Evolutionary conservation across 345 rosid species (phyloP), one percentile per base, ranked within the genome.

Genomic region (Eucalyptus victrix): DNA sequence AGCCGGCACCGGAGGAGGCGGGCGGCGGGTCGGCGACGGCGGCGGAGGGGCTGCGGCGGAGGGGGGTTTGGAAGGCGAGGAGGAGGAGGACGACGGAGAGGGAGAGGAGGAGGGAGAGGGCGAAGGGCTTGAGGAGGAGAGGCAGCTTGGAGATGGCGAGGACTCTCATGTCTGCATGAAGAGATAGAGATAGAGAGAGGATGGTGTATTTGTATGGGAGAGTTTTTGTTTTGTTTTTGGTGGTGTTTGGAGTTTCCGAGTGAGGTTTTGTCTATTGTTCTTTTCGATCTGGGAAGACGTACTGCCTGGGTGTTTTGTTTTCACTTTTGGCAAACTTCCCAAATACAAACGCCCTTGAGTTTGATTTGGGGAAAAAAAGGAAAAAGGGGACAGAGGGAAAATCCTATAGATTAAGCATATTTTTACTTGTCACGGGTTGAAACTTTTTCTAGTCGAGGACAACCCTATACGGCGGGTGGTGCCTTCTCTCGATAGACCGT

Each of bases 41-140:
- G 67, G 23, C 81, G 54, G 54, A 34, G 47, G 28, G 87, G 88
- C 12, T 42, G 32, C 86, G 90, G 86, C 87, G 86, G 91, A 45
- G 87, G 45, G 23, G 45, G 89, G 24, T 87, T 17, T 4, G 88
- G 86, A 69, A 88, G 60, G 86, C 91, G 65, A 60, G 90, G 88
- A 91, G 91, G 88, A 67, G 88, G 69, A 89, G 6, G 56, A 62
- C 62, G 56, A 62, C 88, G 49, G 85, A 89, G 88, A 89, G 65
- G 54, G 85, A 89, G 90, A 89, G 91, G 89, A 94, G 88, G 91
- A 94, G 92, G 91, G 93, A 87, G 90, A 89, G 89, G 85, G 85
- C 30, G 72, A 88, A 88, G 90, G 90, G 90, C 54, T 81, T 88
- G 80, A 88, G 80, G 92, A 91, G 87, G 90, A 93, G 88, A 24